phyloP scores from a whole-genome alignment of 345 rosid genomes.

The Aegle marmelos region DNA sequence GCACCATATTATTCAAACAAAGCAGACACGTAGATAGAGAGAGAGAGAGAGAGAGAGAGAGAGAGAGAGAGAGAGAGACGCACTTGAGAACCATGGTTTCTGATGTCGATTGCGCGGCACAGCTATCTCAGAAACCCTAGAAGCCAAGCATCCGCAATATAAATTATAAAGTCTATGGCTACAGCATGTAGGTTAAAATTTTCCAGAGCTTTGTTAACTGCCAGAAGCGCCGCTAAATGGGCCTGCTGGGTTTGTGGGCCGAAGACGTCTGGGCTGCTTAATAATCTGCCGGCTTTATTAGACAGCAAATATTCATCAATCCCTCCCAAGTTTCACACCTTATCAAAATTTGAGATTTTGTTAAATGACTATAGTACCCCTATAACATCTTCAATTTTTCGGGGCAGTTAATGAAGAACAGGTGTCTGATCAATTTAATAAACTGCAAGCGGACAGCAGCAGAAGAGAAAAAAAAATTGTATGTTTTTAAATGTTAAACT shows the following conservation, averaged over 20 bases:
- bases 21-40: neutral
- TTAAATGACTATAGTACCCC: no score
- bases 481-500: no score
- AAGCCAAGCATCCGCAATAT: neutral
- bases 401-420: no score
- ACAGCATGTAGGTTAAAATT: neutral
- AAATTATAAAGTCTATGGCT: neutral
- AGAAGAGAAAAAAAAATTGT: no score
- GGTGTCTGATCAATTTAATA: no score
- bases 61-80: neutral
- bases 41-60: neutral
- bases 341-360: no score
- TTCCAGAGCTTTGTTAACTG: neutral
- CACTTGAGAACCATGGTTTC: slow-evolving; percentile 52
- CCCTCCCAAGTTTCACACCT: no score
- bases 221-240: neutral
- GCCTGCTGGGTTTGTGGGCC: neutral
- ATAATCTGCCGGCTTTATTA: neutral
- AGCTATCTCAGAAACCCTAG: slow-evolving; percentile 19
- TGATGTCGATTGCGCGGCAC: slow-evolving; percentile 10
- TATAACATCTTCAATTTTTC: no score
- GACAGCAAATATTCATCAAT: neutral
- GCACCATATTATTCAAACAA: neutral
- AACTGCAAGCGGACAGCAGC: no score
- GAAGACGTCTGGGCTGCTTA: neutral